phyloP scores from a whole-genome alignment of 257 asterid genomes.

The Plectranthus barbatus region DNA sequence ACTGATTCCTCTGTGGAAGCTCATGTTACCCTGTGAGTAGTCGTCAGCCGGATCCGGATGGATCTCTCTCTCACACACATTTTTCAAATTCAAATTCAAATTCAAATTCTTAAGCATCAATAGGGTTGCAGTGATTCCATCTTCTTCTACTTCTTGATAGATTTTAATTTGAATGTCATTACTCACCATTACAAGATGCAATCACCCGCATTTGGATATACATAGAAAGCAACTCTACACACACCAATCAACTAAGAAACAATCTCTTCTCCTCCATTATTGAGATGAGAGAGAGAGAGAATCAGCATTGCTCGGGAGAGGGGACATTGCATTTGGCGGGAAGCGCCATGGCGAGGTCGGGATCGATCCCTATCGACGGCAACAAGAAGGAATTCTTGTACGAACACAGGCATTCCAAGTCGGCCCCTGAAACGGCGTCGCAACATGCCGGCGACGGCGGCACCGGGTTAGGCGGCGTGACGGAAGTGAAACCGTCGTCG shows the following conservation, averaged over 20 bases:
- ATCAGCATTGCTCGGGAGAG: conserved; percentile 34
- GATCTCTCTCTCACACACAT: too few species aligned
- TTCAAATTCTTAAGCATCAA: too few species aligned
- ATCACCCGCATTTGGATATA: too few species aligned
- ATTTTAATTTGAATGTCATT: too few species aligned
- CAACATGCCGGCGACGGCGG: conserved; percentile 54
- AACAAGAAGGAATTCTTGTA: conserved; percentile 41
- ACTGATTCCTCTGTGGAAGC: conserved; percentile 55
- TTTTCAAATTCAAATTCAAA: too few species aligned
- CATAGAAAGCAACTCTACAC: too few species aligned
- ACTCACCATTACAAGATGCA: too few species aligned
- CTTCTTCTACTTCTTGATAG: too few species aligned
- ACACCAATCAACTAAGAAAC: too few species aligned
- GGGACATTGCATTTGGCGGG: conserved; percentile 58
- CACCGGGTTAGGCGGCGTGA: conserved; percentile 42
- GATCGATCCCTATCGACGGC: conserved; percentile 75
- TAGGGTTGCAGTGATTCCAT: too few species aligned
- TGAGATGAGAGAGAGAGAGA: too few species aligned
- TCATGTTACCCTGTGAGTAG: conserved; percentile 34
- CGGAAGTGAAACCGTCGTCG: conserved; percentile 46
- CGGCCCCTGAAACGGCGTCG: conserved; percentile 44
- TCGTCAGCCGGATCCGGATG: background rate
- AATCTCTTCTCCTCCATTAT: too few species aligned
- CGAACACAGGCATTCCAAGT: conserved; percentile 53
- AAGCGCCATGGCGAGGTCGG: conserved; percentile 59